Evolutionary conservation across 192 early-diverging fungal species (phyloP), one percentile per base, ranked within the genome.

Genomic region (Coemansia sp.): DNA sequence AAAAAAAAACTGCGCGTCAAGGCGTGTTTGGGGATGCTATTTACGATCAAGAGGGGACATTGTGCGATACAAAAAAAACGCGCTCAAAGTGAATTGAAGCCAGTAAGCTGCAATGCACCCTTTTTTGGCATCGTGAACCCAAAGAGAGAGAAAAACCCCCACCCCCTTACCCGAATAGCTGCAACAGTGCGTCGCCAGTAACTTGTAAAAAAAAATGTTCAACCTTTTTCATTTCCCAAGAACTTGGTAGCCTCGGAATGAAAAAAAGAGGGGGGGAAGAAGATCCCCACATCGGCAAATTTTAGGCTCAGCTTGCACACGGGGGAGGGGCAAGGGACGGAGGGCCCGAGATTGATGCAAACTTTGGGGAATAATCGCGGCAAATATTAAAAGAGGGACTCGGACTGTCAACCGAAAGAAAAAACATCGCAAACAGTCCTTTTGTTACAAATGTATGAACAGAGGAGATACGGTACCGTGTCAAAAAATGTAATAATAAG

Each of bases 101-200:
- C 53, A 57, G 29, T 24, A n/a, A 27, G 57, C 57, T 60, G 57
- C 57, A 60, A 60, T 60, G 57, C 57, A 34, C 57, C 57, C 57
- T 31, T 15, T 60, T 60, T 60, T 36, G 57, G 33, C 31, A 60
- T 5, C 5, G 31, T n/a, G 57, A 15, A n/a, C 16, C 31, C 31
- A 60, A 33, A 34, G 13, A 33, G 29, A 18, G 34, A 16, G 5
- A 33, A 27, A 27, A 27, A 27, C 1, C 24, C 1, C 27, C 1
- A 1, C 27, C 29, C 3, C 57, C n/a, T n/a, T 7, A 57, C 16
- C 22, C 11, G 16, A 60, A 33, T 16, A 16, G 15, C 31, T 60
- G 57, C 57, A 60, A 60, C 57, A 60, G 57, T 60, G 53, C 29
- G 53, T 57, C 15, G 53, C 53, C 53, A 57, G 53, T 57, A 57